Evolutionary conservation across 139 green algal species (phyloP).

Genomic region (Coccomyxa sp.): DNA sequence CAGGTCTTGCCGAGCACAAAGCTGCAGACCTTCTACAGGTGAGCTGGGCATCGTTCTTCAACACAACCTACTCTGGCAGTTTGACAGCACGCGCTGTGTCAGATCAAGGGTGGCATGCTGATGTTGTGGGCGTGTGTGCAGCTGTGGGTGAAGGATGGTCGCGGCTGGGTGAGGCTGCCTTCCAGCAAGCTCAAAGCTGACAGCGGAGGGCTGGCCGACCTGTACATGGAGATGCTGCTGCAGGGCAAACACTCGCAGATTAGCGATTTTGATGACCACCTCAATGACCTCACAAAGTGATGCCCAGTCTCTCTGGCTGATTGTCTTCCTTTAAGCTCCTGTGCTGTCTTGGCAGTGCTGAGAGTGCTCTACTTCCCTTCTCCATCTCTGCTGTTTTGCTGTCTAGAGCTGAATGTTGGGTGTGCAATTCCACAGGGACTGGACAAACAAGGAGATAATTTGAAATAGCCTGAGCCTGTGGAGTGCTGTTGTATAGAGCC

Average conservation of each 20-base stretch:
- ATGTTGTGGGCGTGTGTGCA: background rate
- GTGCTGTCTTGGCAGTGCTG: background rate
- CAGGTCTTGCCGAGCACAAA: constrained; percentile 11
- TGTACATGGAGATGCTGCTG: constrained; percentile 12
- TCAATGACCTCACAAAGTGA: constrained; percentile 28
- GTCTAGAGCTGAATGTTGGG: too few species aligned
- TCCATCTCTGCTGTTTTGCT: too few species aligned
- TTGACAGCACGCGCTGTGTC: too few species aligned
- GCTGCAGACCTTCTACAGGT: background rate
- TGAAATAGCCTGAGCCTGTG: too few species aligned
- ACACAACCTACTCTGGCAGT: too few species aligned
- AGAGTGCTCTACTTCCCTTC: too few species aligned
- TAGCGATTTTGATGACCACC: constrained; percentile 51
- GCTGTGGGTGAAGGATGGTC: background rate
- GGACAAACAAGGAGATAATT: too few species aligned
- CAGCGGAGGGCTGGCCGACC: background rate
- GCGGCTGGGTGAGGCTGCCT: background rate
- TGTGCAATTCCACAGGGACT: too few species aligned
- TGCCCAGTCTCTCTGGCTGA: background rate
- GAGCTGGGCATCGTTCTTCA: background rate
- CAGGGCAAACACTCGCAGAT: constrained; percentile 26
- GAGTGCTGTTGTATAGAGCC: too few species aligned
- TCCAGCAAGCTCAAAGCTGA: background rate
- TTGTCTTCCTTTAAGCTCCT: background rate
- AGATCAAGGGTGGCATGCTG: too few species aligned